Evolutionary conservation across 2,329 filamentous ascomycete genomes (phyloP).

Genomic region (Cytospora leucostoma): DNA sequence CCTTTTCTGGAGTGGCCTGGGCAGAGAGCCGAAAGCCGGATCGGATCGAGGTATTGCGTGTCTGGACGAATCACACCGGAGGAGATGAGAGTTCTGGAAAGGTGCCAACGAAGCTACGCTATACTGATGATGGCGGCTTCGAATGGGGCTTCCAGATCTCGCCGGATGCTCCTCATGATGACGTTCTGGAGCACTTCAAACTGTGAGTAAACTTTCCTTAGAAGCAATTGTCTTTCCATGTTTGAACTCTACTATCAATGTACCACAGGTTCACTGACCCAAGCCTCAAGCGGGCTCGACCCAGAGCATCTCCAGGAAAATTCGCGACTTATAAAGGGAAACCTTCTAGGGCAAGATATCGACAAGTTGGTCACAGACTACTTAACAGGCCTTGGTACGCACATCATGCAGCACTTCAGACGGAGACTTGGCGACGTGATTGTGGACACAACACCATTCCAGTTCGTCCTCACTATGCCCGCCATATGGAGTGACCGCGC

Average conservation of each 20-base stretch:
- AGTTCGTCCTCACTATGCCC: conserved; percentile 59
- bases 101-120: conserved; percentile 52
- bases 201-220: conserved; percentile 40
- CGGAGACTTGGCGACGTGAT: conserved; percentile 45
- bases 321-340: conserved; percentile 29
- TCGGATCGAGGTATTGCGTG: conserved; percentile 2
- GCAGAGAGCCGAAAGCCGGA: background rate
- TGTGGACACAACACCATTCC: conserved; percentile 47
- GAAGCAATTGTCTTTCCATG: conserved; percentile 18
- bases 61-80: conserved; percentile 25
- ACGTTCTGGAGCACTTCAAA: conserved; percentile 52
- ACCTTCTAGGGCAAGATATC: conserved; percentile 31
- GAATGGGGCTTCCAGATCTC: conserved; percentile 56
- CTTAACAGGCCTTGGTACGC: conserved; percentile 32
- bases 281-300: conserved; percentile 38
- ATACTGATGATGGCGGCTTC: conserved; percentile 40
- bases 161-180: conserved; percentile 40
- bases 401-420: conserved; percentile 42
- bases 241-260: background rate
- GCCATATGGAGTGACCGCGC: conserved; percentile 60
- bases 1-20: conserved; percentile 55
- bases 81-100: conserved; percentile 46
- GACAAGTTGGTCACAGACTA: conserved; percentile 50
- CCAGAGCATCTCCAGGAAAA: conserved; percentile 33
- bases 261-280: background rate